Evolutionary conservation across 2,329 filamentous ascomycete species (phyloP), one percentile per base, ranked within the genome.

Genomic region (Monosporascus sp.): DNA sequence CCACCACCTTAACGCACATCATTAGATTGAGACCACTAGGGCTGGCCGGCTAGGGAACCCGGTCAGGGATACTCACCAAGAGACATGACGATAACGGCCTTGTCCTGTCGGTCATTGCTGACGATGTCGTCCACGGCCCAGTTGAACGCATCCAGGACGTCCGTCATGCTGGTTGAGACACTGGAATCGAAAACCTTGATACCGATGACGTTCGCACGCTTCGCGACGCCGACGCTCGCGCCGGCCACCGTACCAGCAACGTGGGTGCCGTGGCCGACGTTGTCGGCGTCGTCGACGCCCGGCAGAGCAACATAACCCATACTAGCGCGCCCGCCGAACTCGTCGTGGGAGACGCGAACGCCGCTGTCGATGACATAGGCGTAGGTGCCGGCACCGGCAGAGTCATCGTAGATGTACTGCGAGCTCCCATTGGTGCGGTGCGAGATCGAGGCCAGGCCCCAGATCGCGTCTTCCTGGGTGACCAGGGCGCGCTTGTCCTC

Each of bases 301-400:
- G 11, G 62, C 27, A 67, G 63, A 26, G 62, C 64, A 48, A 66
- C 65, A 55, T 65, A 64, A 16, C 60, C 64, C 27, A 69, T 61
- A 14, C 59, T 63, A 9, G 73, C 75, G n/a, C 75, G 71, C 5
- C 67, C 66, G 36, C 69, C 69, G 49, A 77, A 77, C 50, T 77
- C 64, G 7, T 52, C 47, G 65, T 84, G 80, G 3, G 64, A 60
- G 36, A 68, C 69, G 19, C 71, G 68, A 46, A 83, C 72, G 48
- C 81, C 80, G 0, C 76, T 81, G 66, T 84, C 81, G 50, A 84
- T 67, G 41, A 84, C 66, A 62, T 83, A 84, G 51, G 75, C 72
- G 56, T 69, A 82, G 49, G 68, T 74, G 24, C 66, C 69, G 14
- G 58, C 51, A 19, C 76, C 76, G 26, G 74, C 73, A 2, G 65